Evolutionary conservation across 2,329 filamentous ascomycete genomes (phyloP), one percentile per base, ranked within the genome.

Genomic region (Amesomyces nigricolor): DNA sequence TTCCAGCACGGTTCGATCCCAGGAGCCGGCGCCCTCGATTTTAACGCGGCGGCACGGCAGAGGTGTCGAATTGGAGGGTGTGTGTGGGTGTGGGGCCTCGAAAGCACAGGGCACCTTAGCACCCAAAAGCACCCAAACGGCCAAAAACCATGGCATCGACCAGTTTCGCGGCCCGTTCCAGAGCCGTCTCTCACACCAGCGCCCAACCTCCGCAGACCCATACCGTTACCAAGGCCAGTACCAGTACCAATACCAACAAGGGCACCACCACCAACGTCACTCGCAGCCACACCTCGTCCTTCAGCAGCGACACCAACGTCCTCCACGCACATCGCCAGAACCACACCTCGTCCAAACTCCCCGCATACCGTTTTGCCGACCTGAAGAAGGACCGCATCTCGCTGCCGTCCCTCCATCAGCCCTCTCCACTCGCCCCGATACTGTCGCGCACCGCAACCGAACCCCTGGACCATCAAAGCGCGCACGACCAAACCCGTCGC

Each of bases 341-440:
- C 65, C 75, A 81, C 67, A 80, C 74, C 64, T 75, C 78, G 39
- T 81, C 78, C 58, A 81, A 81, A 63, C 68, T 81, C 61, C 78
- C 79, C 29, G 73, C 78, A 19, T 80, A 77, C 66, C 78, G 78
- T 56, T 78, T 79, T 64, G 75, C 72, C 61, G 78, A 81, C 68
- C 69, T 76, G 54, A 72, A 70, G 57, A 69, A 71, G 58, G 64
- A 70, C 35, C 61, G 66, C 46, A 67, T 73, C 38, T 62, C 65
- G 38, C 60, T 67, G 47, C 67, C 71, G 45, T 66, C 65, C 53
- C 65, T 71, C 54, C 64, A 70, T 56, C 70, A 68, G 58, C 70
- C 67, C 57, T 66, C 71, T 58, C 72, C 71, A 38, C 72, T 71
- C 16, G 72, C 73, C 57, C 71, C 73, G 58, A 67, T 73, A 58